Percentiles rank a stretch among this genome's conserved stretches.
Conservation (phyloP, 805 yeast species). For the Starmerella bacillaris region DNA sequence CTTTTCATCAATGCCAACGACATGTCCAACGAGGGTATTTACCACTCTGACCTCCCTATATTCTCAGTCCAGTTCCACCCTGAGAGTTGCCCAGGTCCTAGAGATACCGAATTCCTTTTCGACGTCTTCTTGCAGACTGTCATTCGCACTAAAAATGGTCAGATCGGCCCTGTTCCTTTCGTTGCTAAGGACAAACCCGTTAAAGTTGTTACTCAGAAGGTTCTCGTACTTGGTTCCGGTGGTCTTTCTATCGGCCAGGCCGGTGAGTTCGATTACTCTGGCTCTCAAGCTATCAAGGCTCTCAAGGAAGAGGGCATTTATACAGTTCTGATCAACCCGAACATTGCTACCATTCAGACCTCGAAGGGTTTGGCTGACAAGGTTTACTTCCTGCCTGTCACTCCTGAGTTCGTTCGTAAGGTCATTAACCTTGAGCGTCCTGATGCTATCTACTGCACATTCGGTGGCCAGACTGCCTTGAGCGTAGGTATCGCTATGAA, state of each 20-base stretch:
- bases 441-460: constrained; percentile 89
- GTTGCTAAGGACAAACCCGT: constrained; percentile 29
- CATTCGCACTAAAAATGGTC: constrained; percentile 27
- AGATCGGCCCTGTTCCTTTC: constrained; percentile 57
- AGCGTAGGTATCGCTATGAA: constrained; percentile 89
- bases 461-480: constrained; percentile 97
- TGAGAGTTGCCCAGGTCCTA: constrained; percentile 97
- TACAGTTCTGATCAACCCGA: constrained; percentile 89
- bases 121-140: constrained; percentile 82
- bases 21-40: constrained; percentile 96
- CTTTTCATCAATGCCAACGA: constrained; percentile 91
- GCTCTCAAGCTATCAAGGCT: constrained; percentile 97
- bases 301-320: constrained; percentile 94
- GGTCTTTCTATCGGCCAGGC: constrained; percentile 98
- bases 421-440: constrained; percentile 91
- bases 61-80: constrained; percentile 99
- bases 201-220: constrained; percentile 65
- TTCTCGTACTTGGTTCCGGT: constrained; percentile 89
- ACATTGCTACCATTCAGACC: constrained; percentile 96
- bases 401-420: constrained; percentile 87
- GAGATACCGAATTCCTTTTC: constrained; percentile 93
- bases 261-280: constrained; percentile 97
- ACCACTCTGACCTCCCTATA: constrained; percentile 68
- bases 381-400: constrained; percentile 95
- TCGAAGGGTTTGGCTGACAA: constrained; percentile 96